These are phyloP conservation scores for Akanthomyces uredinophilus DNA, from an alignment of 2,329 filamentous ascomycete species.

Conservation along the genomic window DNA sequence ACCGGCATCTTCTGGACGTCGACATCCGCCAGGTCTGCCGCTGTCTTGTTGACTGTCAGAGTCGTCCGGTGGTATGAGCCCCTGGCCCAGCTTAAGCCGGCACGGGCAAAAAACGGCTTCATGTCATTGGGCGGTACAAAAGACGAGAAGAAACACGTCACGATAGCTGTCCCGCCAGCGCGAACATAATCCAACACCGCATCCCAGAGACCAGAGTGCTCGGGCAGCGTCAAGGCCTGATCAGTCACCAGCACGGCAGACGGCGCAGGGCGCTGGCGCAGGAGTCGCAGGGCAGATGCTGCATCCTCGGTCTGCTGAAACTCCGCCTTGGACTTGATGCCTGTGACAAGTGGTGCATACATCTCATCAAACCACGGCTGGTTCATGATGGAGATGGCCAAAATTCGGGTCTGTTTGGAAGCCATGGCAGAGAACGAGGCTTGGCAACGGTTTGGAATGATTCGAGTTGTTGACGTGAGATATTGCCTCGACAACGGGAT, in stretches of 20 bases:
- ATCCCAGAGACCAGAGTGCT: slow-evolving; percentile 16
- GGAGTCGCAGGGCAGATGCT: slow-evolving; percentile 3
- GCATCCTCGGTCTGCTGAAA: slow-evolving; percentile 10
- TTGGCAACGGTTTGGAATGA: neutral
- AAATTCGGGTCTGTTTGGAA: neutral
- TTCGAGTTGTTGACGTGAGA: too few species aligned
- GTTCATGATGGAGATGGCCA: slow-evolving; percentile 13
- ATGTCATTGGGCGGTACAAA: slow-evolving; percentile 11
- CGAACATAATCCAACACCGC: slow-evolving; percentile 18
- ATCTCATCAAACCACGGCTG: slow-evolving; percentile 16
- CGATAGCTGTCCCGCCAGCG: slow-evolving; percentile 14
- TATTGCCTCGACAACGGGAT: too few species aligned
- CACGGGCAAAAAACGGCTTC: neutral
- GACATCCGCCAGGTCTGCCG: neutral
- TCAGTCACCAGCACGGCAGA: slow-evolving; percentile 18
- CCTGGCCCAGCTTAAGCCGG: neutral
- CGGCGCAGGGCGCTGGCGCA: slow-evolving; percentile 12
- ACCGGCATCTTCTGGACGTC: neutral
- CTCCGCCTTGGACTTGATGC: slow-evolving; percentile 5
- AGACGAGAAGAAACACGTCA: slow-evolving; percentile 20
- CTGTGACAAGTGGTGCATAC: slow-evolving; percentile 12
- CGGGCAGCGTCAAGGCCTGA: slow-evolving; percentile 12
- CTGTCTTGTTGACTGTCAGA: neutral
- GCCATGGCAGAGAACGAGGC: neutral
- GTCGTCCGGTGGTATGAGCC: neutral